phyloP scores from a whole-genome alignment of 441 rosid genomes.

The Bruguiera hainesii region DNA sequence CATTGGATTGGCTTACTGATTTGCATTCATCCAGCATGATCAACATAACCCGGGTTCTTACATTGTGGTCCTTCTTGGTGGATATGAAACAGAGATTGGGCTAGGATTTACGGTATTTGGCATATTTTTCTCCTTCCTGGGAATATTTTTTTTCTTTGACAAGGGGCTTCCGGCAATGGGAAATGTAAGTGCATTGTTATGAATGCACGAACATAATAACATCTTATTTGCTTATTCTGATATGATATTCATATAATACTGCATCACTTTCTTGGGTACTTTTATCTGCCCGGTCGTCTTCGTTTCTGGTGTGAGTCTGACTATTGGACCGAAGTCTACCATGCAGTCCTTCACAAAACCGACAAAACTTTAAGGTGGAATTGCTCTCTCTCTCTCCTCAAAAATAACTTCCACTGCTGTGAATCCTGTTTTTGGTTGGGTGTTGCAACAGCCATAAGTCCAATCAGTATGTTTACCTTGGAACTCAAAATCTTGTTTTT shows the following conservation, averaged over 20 bases:
- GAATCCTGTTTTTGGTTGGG: constrained; percentile 80
- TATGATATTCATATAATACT: constrained; percentile 14
- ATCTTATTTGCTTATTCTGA: not conserved
- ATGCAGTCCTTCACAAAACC: constrained; percentile 87
- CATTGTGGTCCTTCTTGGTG: not conserved
- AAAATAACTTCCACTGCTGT: not conserved
- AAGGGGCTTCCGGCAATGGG: constrained; percentile 98
- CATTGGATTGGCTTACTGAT: not conserved
- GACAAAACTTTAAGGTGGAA: constrained; percentile 71
- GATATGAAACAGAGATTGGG: constrained; percentile 69
- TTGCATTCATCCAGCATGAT: not conserved
- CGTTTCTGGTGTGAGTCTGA: constrained; percentile 81
- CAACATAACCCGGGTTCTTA: not conserved
- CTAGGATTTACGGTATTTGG: constrained; percentile 93
- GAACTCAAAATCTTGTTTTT: constrained; percentile 1
- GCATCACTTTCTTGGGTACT: constrained; percentile 15
- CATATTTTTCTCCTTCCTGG: constrained; percentile 83
- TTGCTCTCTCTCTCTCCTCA: not conserved
- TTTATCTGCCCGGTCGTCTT: constrained; percentile 63
- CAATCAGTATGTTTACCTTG: constrained; percentile 58
- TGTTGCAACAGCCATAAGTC: constrained; percentile 69
- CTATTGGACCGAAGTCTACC: constrained; percentile 84
- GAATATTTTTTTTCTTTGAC: constrained; percentile 78
- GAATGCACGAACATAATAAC: not conserved
- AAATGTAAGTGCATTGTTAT: constrained; percentile 51